phyloP scores from a whole-genome alignment of 768 basidiomycete genomes.

The Russula brevipes region DNA sequence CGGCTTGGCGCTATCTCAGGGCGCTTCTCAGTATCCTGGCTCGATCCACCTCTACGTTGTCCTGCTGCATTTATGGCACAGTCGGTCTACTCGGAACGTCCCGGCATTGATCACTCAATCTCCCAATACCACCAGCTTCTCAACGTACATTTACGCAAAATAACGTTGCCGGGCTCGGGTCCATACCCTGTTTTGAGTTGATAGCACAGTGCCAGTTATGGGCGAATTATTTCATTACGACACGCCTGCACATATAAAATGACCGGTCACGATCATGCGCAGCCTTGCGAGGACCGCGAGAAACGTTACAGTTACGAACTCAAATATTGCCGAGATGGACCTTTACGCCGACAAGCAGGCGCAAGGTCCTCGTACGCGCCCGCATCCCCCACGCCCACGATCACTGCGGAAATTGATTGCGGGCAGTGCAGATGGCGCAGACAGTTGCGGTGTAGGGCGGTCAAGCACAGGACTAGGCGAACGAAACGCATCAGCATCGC shows the following conservation, averaged over 20 bases:
- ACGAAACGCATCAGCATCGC: not conserved
- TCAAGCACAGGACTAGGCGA: not conserved
- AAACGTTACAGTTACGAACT: not conserved
- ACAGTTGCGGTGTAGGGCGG: not conserved
- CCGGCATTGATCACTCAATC: not conserved
- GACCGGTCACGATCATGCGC: not conserved
- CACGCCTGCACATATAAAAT: not conserved
- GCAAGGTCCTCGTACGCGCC: not conserved
- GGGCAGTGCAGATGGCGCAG: not conserved
- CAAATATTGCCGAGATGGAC: constrained; percentile 8
- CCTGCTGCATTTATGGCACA: not conserved
- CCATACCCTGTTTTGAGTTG: not conserved
- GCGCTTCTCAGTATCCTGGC: not conserved
- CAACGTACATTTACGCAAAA: not conserved
- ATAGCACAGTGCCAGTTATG: not conserved
- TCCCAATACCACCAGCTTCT: not conserved
- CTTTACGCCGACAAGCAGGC: constrained; percentile 4
- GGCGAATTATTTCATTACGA: constrained; percentile 5
- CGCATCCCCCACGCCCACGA: not conserved
- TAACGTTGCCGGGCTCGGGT: not conserved
- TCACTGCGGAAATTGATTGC: not conserved
- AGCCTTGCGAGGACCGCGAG: not conserved
- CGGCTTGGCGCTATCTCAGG: not conserved
- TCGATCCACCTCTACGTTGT: not conserved
- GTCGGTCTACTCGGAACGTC: not conserved